Base-by-base conservation (phyloP, 2,329 filamentous ascomycete genomes). In the Talaromyces sp. region DNA sequence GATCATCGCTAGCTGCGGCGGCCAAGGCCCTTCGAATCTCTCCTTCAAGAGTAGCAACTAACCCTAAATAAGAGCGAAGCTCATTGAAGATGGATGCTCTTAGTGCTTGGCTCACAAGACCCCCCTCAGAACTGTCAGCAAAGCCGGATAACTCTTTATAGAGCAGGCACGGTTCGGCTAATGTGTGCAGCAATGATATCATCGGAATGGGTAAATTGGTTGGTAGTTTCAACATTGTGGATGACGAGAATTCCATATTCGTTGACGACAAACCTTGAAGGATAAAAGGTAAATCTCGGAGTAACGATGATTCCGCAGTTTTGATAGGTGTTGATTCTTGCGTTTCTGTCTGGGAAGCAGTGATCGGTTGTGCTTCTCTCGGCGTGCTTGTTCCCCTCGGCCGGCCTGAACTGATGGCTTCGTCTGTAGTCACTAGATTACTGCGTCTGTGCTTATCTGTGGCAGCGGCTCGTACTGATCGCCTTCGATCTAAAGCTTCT, bases 101-200 rank as follows among this genome's bases (percentile, higher is more conserved):
- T 58, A 99, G 79, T 73, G 93, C 97, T 74, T 99, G 94, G 8
- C 87, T 89, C 5, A 99, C 82, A n/a, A 99, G 78, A 0, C 93
- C 92, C 33, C 88, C 87, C 52, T 91, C 88, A 1, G 85, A 85
- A 4, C 87, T 87, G 60, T 95, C 88, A 58, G 93, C 88, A 73
- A 96, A 99, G 3, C 82, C 80, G 13, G 91, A 84, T 1, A 99
- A 81, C 1, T 84, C 84, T 60, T 87, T 85, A 70, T 97, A 99
- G 8, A 99, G 79, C n/a, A 99, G 79, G 5, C 93, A 95, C 7
- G 94, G 94, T 69, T 99, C 94, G 1, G 94, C 91, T 19, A 99
- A 78, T 0, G 89, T 90, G 67, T 99, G 91, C 2, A 99, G 79
- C 9, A 99, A 81, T 15, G 91, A 92, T 13, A 97, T 80, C 9